Evolutionary conservation across 2,329 filamentous ascomycete genomes (phyloP).

Genomic region (Neonectria coccinea): DNA sequence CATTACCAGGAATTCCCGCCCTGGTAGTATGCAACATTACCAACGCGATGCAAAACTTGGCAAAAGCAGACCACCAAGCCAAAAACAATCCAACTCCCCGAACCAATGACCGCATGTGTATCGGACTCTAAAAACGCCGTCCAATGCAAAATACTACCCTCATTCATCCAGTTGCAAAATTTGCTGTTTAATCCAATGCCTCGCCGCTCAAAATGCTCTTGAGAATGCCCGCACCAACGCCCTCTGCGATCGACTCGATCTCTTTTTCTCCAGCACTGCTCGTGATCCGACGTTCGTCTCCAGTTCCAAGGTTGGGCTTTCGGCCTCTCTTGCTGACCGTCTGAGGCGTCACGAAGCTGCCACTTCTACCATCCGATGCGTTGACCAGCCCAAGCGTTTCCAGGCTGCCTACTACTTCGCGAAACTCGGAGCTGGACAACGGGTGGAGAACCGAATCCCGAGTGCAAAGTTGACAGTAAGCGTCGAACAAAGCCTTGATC

Average conservation of each 20-base stretch:
- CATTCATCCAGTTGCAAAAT: slow-evolving; percentile 18
- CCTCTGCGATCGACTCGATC: slow-evolving; percentile 76
- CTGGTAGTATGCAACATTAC: slow-evolving; percentile 4
- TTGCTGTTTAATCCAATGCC: slow-evolving; percentile 61
- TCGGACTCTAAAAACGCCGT: slow-evolving; percentile 37
- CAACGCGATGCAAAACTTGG: slow-evolving; percentile 33
- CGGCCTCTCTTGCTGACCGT: slow-evolving; percentile 79
- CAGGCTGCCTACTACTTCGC: slow-evolving; percentile 89
- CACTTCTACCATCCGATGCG: slow-evolving; percentile 76
- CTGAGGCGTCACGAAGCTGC: slow-evolving; percentile 71
- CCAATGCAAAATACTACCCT: slow-evolving; percentile 37
- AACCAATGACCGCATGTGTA: slow-evolving; percentile 1
- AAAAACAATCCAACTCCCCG: slow-evolving; percentile 17
- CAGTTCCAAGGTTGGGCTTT: slow-evolving; percentile 64
- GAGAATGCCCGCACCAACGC: slow-evolving; percentile 70
- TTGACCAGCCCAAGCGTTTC: slow-evolving; percentile 87
- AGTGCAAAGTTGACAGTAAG: slow-evolving; percentile 85
- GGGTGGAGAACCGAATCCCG: slow-evolving; percentile 90
- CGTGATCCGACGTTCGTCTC: slow-evolving; percentile 81
- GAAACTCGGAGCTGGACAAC: slow-evolving; percentile 90
- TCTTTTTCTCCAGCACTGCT: slow-evolving; percentile 86
- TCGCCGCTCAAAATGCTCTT: slow-evolving; percentile 72
- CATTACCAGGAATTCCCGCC: slow-evolving; percentile 10
- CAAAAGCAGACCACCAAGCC: slow-evolving; percentile 7
- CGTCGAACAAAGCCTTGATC: slow-evolving; percentile 84